phyloP scores from a whole-genome alignment of 768 basidiomycete species.

The Mrakia gelida region DNA sequence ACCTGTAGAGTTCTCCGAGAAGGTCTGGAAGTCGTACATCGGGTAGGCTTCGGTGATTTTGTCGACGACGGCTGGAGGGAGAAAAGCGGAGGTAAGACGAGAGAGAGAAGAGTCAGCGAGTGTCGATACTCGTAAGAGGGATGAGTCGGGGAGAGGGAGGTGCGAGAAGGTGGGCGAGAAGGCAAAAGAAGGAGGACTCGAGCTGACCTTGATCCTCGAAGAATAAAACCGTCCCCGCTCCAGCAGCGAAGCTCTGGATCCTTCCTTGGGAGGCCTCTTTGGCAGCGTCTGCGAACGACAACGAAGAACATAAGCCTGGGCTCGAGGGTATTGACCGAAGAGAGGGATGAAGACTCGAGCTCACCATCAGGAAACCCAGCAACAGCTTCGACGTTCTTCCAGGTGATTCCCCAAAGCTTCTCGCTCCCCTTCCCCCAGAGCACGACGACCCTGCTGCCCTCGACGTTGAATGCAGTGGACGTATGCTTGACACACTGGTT shows the following conservation, averaged over 20 bases:
- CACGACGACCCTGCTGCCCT: constrained; percentile 43
- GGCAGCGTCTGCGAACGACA: not conserved
- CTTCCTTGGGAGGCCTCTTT: constrained; percentile 29
- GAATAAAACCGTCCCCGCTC: constrained; percentile 46
- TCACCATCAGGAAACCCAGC: constrained; percentile 12
- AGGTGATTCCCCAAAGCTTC: constrained; percentile 40
- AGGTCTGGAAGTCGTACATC: constrained; percentile 32
- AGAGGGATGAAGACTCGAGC: not conserved
- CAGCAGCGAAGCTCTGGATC: constrained; percentile 39
- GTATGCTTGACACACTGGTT: constrained; percentile 29
- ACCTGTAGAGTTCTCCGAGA: constrained; percentile 42
- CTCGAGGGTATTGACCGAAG: no score
- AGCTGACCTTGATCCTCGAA: constrained; percentile 42
- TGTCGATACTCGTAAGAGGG: no score
- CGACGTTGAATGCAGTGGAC: constrained; percentile 39
- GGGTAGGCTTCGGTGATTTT: constrained; percentile 32
- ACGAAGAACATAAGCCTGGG: no score
- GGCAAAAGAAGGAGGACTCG: no score
- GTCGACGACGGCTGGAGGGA: constrained; percentile 24
- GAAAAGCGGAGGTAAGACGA: no score
- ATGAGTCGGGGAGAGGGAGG: no score
- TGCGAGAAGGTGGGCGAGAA: no score
- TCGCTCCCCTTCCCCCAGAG: constrained; percentile 41
- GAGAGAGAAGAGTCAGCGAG: not conserved
- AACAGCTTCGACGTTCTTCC: constrained; percentile 9